phyloP scores from a whole-genome alignment of 441 rosid species.

The Syzygium syzygioides region DNA sequence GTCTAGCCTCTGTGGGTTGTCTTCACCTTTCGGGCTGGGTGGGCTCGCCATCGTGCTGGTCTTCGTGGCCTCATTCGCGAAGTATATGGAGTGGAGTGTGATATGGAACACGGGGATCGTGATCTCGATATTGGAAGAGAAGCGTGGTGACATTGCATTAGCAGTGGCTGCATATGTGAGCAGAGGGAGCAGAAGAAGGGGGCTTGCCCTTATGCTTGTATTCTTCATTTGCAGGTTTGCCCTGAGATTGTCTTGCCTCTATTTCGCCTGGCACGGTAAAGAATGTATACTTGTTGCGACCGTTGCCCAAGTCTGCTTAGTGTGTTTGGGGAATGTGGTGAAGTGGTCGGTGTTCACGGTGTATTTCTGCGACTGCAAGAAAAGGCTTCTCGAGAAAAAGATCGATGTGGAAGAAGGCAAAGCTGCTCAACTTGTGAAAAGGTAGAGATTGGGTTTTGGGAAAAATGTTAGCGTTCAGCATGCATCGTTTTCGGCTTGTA shows the following conservation, averaged over 20 bases:
- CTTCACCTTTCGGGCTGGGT: neutral
- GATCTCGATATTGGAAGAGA: neutral
- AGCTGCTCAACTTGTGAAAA: neutral
- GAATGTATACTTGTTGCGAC: neutral
- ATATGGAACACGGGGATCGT: neutral
- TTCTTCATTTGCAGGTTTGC: constrained; percentile 9
- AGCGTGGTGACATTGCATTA: neutral
- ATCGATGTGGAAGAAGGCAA: constrained; percentile 24
- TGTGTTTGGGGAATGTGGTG: constrained; percentile 12
- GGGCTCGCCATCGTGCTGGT: neutral
- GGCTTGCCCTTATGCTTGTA: constrained; percentile 11
- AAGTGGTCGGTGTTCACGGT: constrained; percentile 40
- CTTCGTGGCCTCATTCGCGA: neutral
- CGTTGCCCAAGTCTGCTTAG: neutral
- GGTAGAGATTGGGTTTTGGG: neutral
- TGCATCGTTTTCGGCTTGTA: neutral
- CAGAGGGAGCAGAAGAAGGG: constrained; percentile 5
- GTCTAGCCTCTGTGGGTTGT: neutral
- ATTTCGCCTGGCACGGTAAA: neutral
- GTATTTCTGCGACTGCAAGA: constrained; percentile 29
- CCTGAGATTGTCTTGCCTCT: constrained; percentile 9
- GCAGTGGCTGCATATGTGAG: neutral
- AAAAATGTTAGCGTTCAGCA: neutral
- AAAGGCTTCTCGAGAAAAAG: constrained; percentile 24
- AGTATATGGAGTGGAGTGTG: neutral